Evolutionary conservation across 306 rosid species (phyloP).

Genomic region (Fragaria iinumae): DNA sequence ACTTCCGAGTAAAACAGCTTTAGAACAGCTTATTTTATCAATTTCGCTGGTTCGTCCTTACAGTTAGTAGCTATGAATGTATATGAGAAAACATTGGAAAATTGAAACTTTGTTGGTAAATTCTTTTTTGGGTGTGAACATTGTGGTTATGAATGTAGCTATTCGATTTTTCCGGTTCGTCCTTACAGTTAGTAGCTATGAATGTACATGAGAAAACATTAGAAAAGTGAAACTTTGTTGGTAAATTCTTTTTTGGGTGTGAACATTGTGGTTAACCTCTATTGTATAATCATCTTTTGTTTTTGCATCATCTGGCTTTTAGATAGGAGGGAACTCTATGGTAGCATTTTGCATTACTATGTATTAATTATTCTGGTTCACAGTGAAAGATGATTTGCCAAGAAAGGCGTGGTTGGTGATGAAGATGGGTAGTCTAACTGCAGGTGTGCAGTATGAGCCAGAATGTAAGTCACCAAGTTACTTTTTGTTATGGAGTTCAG

Average conservation of each 20-base stretch:
- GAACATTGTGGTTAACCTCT: background rate
- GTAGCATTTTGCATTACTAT: background rate
- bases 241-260: background rate
- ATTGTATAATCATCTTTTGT: background rate
- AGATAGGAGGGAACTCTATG: background rate
- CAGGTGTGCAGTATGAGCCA: conserved; percentile 93
- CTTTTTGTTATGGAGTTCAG: conserved; percentile 5
- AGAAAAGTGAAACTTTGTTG: background rate
- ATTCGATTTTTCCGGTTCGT: background rate
- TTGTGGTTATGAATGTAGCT: background rate
- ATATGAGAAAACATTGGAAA: background rate
- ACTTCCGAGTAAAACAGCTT: background rate
- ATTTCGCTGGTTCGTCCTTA: background rate
- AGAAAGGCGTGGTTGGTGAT: conserved; percentile 80
- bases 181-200: background rate
- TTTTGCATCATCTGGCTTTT: background rate
- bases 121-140: background rate
- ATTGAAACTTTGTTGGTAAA: background rate
- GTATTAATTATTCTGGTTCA: conserved; percentile 22
- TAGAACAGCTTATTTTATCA: background rate
- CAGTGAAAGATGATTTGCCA: conserved; percentile 73
- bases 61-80: background rate
- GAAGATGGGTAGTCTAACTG: conserved; percentile 85
- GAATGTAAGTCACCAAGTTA: conserved; percentile 51
- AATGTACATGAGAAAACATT: background rate